Base-by-base conservation (phyloP, 78 protist genomes). In the Capsaspora owczarzaki region DNA sequence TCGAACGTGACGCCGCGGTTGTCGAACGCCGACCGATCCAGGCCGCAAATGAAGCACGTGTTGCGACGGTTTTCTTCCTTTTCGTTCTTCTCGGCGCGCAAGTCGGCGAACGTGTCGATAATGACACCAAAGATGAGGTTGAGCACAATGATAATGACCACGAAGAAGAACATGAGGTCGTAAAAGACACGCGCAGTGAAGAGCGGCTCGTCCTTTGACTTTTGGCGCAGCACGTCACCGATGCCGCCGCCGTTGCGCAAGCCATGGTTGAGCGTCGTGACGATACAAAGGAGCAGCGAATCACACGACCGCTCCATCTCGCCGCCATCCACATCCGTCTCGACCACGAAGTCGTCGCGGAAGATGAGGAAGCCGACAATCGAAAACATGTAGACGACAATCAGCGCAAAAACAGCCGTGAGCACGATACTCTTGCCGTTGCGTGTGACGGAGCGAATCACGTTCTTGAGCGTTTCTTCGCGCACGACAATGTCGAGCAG, bases 41-140 rank as follows among this genome's bases (percentile, higher is more conserved):
- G 82, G 22, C 87, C 87, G 69, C 87, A 84, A 19, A 84, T 61
- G 51, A 63, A 84, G 78, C 87, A 84, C 41, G 87, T 78, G 61
- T 84, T 84, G 33, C 35, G 37, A 8, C 68, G 44, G 42, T 31
- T 76, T 40, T 84, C 87, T 49, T 74, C 81, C 49, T 29, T 74
- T 4, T 75, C 76, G 27, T 74, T 33, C 86, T 82, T 82, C 75
- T 87, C 87, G 63, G 74, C 66, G 14, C 93, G 85, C 71, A 90
- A 79, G 61, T 86, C 89, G 19, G 91, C 90, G 31, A 90, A 90
- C n/a, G 93, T 87, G 80, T 90, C 93, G 82, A 90, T 82, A 72
- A 90, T 90, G 42, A 87, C 79, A 51, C 90, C 90, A 60, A 87
- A 77, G 72, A 90, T 70, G 76, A 90, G 86, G 80, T 89, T 85